Base-by-base conservation (phyloP, 345 rosid genomes). In the Lagerstroemia speciosa region DNA sequence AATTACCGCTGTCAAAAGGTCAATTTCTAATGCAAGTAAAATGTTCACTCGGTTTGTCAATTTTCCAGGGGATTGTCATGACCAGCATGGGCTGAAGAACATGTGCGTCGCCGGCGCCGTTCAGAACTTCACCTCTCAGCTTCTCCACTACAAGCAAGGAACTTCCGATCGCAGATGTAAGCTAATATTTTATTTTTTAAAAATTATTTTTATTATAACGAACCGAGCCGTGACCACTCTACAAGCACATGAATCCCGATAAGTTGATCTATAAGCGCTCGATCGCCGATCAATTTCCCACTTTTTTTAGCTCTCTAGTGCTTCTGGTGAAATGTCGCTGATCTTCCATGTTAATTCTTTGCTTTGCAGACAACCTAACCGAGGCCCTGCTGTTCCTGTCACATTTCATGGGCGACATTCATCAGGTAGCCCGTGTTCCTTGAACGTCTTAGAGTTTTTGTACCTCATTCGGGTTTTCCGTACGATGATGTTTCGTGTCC, bases 321-420 rank as follows among this genome's bases (percentile, higher is more conserved):
- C 67, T 22, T 15, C 10, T 20, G 20, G 43, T 32, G 11, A 33
- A 27, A 65, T 30, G 9, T 62, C 46, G 57, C 46, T 30, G 34
- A 32, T 31, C 24, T 57, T 58, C 19, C 6, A 16, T 27, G 32
- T 41, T n/a, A n/a, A n/a, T n/a, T n/a, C 15, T 19, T 63, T 34
- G 29, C 66, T 34, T 15, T 48, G 74, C 79, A 93, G 98, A 90
- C 81, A 93, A 91, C 73, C 82, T 93, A 87, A 93, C 98, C 0
- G 98, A 93, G 76, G 94, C 98, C 53, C 77, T 93, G 72, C 66
- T 93, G 69, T 93, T 93, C 82, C 77, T 91, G 74, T 89, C 98
- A 20, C 97, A 93, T 71, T 93, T 90, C 82, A 85, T 90, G 89
- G 98, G 98, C 72, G 98, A 91, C 72, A 78, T 93, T 66, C 96